A percentile compares a stretch with the other conserved stretches of the same genome.
Conservation (phyloP, 1,284 basidiomycete species). For the Omphalotus olearius region DNA sequence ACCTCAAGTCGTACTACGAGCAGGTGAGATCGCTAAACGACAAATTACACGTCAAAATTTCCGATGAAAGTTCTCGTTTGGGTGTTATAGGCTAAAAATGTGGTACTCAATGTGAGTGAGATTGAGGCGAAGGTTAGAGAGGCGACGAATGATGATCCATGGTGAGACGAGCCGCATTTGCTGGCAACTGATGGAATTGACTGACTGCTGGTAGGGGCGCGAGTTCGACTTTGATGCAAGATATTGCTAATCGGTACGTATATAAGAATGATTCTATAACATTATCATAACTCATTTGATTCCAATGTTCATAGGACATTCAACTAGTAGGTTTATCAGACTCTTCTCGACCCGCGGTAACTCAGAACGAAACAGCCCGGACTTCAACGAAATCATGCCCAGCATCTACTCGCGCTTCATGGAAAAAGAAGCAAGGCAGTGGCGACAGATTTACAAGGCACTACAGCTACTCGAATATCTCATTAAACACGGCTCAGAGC, state of each 20-base stretch:
- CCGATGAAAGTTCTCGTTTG: not conserved
- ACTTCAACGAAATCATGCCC: slow-evolving; percentile 99
- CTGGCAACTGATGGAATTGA: not conserved
- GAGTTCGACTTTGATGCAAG: slow-evolving; percentile 97
- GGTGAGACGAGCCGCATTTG: slow-evolving; percentile 45
- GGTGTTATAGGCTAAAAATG: slow-evolving; percentile 70
- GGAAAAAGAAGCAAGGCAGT: slow-evolving; percentile 97
- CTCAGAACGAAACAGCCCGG: slow-evolving; percentile 55
- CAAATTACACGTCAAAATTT: not conserved
- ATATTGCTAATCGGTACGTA: slow-evolving; percentile 91
- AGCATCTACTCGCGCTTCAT: slow-evolving; percentile 93
- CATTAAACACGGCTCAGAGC: slow-evolving; percentile 96
- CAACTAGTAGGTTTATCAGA: slow-evolving; percentile 69
- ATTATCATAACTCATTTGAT: not conserved
- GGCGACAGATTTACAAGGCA: slow-evolving; percentile 99
- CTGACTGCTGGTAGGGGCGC: slow-evolving; percentile 71
- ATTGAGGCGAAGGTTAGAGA: slow-evolving; percentile 98
- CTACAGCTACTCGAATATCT: slow-evolving; percentile 93
- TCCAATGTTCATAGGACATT: slow-evolving; percentile 59
- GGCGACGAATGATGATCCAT: slow-evolving; percentile 97
- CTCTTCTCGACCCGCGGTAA: not conserved
- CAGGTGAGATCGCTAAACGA: slow-evolving; percentile 49
- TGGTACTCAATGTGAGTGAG: slow-evolving; percentile 93
- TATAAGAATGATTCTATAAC: not conserved
- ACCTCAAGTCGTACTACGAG: slow-evolving; percentile 91